Conservation (phyloP, 257 asterid species). For the Lycium barbarum region DNA sequence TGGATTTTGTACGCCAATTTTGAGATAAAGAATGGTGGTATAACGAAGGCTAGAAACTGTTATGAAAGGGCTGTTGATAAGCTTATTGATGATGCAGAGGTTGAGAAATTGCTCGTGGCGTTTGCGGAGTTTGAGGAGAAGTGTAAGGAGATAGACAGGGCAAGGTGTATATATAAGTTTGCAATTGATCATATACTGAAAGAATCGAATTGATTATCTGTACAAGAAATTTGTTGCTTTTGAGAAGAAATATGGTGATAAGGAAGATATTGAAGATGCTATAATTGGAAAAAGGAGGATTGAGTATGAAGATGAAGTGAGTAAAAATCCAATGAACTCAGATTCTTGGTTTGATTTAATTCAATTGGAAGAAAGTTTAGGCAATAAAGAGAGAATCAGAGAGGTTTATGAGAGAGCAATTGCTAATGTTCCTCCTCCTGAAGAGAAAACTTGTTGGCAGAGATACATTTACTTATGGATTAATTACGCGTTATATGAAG, state of each 20-base stretch:
- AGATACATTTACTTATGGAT: slow-evolving; percentile 58
- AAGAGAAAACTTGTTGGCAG: slow-evolving; percentile 49
- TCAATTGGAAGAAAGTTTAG: slow-evolving; percentile 65
- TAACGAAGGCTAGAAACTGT: no score
- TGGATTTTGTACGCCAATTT: no score
- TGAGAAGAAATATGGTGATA: slow-evolving; percentile 77
- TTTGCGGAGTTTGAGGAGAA: slow-evolving; percentile 55
- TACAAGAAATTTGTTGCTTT: slow-evolving; percentile 73
- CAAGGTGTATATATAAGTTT: slow-evolving; percentile 67
- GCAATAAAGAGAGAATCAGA: slow-evolving; percentile 55
- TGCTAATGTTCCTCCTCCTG: slow-evolving; percentile 64
- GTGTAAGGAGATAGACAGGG: slow-evolving; percentile 73
- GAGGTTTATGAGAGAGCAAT: slow-evolving; percentile 38
- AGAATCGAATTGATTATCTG: slow-evolving; percentile 47
- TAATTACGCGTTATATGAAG: slow-evolving; percentile 67
- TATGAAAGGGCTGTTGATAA: no score
- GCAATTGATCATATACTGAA: slow-evolving; percentile 68
- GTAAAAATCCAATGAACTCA: slow-evolving; percentile 66
- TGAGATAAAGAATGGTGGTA: no score
- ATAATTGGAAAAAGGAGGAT: slow-evolving; percentile 75
- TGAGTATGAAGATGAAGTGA: slow-evolving; percentile 70
- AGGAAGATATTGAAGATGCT: slow-evolving; percentile 84
- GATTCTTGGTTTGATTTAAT: slow-evolving; percentile 76
- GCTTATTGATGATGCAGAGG: no score
- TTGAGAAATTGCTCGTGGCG: slow-evolving; percentile 39